Evolutionary conservation across 2,329 filamentous ascomycete genomes (phyloP).

Genomic region (Neurospora sp.): DNA sequence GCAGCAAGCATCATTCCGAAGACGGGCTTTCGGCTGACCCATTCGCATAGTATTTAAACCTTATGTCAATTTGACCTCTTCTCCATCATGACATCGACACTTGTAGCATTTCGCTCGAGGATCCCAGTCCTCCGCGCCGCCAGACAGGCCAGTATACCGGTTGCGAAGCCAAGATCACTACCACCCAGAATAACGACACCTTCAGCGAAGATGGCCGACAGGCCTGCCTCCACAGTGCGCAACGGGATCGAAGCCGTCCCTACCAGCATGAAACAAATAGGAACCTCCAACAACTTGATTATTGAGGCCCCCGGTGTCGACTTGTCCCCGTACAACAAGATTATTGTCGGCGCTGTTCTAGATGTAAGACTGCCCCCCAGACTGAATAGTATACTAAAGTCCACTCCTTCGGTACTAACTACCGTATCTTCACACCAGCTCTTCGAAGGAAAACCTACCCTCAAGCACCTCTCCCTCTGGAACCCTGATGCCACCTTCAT

Average conservation of each 20-base stretch:
- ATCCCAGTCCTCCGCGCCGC: background rate
- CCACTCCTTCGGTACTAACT: background rate
- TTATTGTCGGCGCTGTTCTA: constrained; percentile 47
- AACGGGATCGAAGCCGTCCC: background rate
- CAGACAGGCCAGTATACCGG: background rate
- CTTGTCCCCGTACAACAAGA: constrained; percentile 39
- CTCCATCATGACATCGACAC: background rate
- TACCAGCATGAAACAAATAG: background rate
- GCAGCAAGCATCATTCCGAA: background rate
- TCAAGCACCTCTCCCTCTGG: constrained; percentile 52
- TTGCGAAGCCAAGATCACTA: background rate
- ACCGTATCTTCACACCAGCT: constrained; percentile 26
- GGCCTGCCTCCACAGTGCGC: background rate
- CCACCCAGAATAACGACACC: background rate
- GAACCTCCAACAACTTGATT: constrained; percentile 35
- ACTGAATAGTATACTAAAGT: background rate
- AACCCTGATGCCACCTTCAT: constrained; percentile 45
- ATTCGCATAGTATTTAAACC: background rate
- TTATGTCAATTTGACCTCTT: background rate
- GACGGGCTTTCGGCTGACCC: background rate
- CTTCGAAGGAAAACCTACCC: constrained; percentile 49
- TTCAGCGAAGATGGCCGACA: background rate
- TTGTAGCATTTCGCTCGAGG: background rate
- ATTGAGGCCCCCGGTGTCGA: constrained; percentile 40
- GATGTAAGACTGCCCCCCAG: constrained; percentile 29